Conservation (phyloP, 2,329 filamentous ascomycete genomes). For the Diaporthe vaccinii region DNA sequence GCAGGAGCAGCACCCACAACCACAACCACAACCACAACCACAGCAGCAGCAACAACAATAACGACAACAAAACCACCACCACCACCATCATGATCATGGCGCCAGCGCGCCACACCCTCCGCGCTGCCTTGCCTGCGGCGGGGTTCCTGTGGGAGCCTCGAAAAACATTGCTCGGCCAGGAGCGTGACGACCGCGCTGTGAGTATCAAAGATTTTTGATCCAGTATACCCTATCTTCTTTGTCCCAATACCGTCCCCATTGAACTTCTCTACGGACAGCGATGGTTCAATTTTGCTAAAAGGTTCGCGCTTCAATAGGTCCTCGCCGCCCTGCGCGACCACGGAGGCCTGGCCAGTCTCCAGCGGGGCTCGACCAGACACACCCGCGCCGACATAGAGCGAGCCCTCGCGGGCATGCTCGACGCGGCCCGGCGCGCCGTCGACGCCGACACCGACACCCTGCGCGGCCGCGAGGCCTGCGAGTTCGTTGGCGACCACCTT, state of each 20-base stretch:
- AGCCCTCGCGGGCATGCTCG: slow-evolving; percentile 9
- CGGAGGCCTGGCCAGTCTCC: not conserved
- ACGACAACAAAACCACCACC: not conserved
- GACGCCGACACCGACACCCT: not conserved
- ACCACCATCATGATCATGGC: not conserved
- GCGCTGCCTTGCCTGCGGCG: slow-evolving; percentile 61
- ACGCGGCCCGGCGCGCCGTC: not conserved
- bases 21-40: not conserved
- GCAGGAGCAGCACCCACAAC: not conserved
- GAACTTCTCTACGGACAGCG: no score
- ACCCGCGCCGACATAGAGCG: not conserved
- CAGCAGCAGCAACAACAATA: not conserved
- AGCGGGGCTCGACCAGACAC: not conserved
- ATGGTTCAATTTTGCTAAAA: not conserved
- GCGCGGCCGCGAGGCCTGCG: not conserved
- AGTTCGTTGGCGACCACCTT: not conserved
- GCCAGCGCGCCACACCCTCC: slow-evolving; percentile 64
- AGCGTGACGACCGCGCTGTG: not conserved
- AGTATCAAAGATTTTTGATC: not conserved
- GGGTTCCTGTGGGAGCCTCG: slow-evolving; percentile 47
- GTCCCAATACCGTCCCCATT: not conserved
- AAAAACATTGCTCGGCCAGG: not conserved
- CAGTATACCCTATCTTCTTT: not conserved
- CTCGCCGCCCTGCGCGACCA: not conserved
- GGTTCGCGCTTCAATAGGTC: not conserved